Evolutionary conservation across 108 stramenopile genomes (phyloP), one percentile per base, ranked within the genome.

Genomic region (Nannochloropsis oceanica): DNA sequence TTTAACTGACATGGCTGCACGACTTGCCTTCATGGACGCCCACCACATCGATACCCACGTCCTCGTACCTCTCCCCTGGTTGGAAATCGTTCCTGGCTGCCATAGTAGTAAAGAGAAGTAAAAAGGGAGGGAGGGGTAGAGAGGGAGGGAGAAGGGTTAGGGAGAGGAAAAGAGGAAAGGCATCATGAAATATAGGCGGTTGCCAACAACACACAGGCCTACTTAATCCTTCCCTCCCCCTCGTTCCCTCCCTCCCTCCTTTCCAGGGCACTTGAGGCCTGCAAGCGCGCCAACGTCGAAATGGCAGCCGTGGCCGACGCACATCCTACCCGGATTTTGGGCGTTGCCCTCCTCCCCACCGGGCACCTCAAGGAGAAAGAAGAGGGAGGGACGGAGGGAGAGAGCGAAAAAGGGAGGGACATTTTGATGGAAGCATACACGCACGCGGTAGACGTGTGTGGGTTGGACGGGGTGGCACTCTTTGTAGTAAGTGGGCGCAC

Each of bases 1-100:
- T 81, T 82, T 88, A 42, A 85, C 84, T 20, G 82, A 88, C 46
- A 27, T 85, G 20, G 81, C 26, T 11, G 25, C 26, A 1, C 13
- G 59, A 34, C 26, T 79, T n/a, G 27, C 81, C 26, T 85, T 82
- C 79, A 88, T 88, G 87, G 84, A 88, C 50, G 42, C 80, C 25
- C 81, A 85, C 10, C 82, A 84, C 82, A 85, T 88, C 24, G 87
- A 88, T 24, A 81, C 82, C 26, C 84, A 85, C 50, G 84, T 84
- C 84, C 59, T 88, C n/a, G 84, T 88, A n/a, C 87, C 87, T 73
- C 43, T 88, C 44, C 87, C 87, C 13, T 88, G 87, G 87, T 82
- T 88, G 84, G 87, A 88, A 43, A 80, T 84, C 82, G 84, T 81
- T 82, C 87, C 87, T n/a, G 79, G 10, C 5, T 50, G 84, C 13